Conservation (phyloP, 768 basidiomycete species). For the Porpolomopsis calyptriformis region DNA sequence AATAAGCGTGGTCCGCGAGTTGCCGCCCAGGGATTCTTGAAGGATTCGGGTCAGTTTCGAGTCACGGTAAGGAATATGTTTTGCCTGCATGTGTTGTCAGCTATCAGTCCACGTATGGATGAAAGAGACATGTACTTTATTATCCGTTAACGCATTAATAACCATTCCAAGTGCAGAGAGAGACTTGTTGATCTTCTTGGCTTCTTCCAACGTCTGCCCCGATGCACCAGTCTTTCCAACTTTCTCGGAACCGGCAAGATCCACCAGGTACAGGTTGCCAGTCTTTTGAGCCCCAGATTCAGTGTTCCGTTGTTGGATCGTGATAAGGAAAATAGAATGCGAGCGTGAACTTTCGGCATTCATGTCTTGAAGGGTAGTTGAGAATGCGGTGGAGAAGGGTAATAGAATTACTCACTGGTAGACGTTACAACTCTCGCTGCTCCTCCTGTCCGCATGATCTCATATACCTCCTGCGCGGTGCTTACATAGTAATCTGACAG, state of each 20-base stretch:
- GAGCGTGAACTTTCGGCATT: conserved; percentile 98
- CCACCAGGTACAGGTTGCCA: conserved; percentile 94
- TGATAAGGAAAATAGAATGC: conserved; percentile 97
- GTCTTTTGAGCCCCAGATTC: conserved; percentile 94
- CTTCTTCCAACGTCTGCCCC: conserved; percentile 97
- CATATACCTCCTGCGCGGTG: conserved; percentile 90
- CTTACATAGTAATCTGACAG: conserved; percentile 97
- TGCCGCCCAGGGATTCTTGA: conserved; percentile 96
- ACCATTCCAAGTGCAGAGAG: conserved; percentile 98
- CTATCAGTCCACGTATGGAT: conserved; percentile 2
- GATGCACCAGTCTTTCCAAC: conserved; percentile 99
- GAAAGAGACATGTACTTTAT: conserved; percentile 51
- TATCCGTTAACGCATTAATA: conserved; percentile 94
- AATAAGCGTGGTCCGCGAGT: conserved; percentile 92
- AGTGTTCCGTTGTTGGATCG: conserved; percentile 92
- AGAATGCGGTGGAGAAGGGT: background rate
- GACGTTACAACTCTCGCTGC: conserved; percentile 84
- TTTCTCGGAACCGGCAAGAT: conserved; percentile 97
- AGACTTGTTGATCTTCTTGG: conserved; percentile 99
- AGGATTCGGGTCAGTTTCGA: conserved; percentile 98
- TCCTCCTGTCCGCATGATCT: conserved; percentile 97
- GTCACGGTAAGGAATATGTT: conserved; percentile 96
- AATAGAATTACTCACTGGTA: conserved; percentile 56
- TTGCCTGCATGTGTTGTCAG: conserved; percentile 44
- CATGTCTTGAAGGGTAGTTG: conserved; percentile 62